Evolutionary conservation across 495 filamentous ascomycete genomes (phyloP).

Genomic region (Penicillium lividum): DNA sequence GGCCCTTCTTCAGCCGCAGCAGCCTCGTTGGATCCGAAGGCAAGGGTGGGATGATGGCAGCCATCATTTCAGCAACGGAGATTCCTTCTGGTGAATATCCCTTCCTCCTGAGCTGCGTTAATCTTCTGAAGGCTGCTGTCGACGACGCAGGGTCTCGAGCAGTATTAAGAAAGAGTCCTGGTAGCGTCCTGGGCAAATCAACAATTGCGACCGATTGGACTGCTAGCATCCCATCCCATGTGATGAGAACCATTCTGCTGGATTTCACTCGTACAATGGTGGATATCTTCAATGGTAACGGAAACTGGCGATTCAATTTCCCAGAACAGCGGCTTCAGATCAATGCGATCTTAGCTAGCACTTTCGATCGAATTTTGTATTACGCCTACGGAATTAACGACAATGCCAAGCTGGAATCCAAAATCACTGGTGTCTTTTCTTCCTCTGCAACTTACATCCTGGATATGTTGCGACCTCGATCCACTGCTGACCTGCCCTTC

Average conservation of each 20-base stretch:
- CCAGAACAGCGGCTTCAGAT: slow-evolving; percentile 65
- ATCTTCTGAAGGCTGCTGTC: slow-evolving; percentile 71
- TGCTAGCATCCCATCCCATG: slow-evolving; percentile 73
- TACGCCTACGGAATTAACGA: slow-evolving; percentile 75
- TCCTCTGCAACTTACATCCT: slow-evolving; percentile 72
- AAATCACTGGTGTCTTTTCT: slow-evolving; percentile 63
- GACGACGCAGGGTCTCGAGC: slow-evolving; percentile 73
- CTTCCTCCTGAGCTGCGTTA: slow-evolving; percentile 70
- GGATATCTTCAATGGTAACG: slow-evolving; percentile 79
- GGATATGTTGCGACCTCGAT: slow-evolving; percentile 71
- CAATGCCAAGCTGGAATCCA: slow-evolving; percentile 48
- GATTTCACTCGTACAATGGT: slow-evolving; percentile 71
- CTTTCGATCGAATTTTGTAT: slow-evolving; percentile 69
- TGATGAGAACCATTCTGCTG: slow-evolving; percentile 69
- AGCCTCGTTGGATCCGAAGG: slow-evolving; percentile 71
- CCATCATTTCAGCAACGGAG: slow-evolving; percentile 73
- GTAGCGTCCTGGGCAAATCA: slow-evolving; percentile 52
- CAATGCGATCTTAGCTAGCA: slow-evolving; percentile 57
- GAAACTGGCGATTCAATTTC: slow-evolving; percentile 77
- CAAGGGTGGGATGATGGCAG: slow-evolving; percentile 69
- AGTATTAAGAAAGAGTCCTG: slow-evolving; percentile 66
- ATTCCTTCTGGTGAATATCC: slow-evolving; percentile 72
- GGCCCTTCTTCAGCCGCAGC: slow-evolving; percentile 84
- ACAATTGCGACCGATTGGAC: slow-evolving; percentile 56
- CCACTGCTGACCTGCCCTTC: slow-evolving; percentile 67